These are phyloP conservation scores for Russula sp. DNA, from an alignment of 768 basidiomycete genomes.

Conservation along the genomic window DNA sequence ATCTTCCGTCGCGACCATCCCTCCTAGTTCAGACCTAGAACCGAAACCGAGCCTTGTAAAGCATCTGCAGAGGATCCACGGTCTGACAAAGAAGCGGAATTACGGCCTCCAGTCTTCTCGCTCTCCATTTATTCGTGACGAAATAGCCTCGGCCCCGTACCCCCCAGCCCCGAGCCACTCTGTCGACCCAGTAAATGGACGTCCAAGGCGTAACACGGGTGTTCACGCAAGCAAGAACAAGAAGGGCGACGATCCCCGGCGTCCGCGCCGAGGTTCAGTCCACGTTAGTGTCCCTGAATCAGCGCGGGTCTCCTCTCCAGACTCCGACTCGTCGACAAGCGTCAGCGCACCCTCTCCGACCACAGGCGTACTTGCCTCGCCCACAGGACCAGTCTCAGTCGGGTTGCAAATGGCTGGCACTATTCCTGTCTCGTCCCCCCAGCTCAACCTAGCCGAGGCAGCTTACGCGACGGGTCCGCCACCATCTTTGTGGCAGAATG, in stretches of 20 bases:
- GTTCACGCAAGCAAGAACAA: constrained; percentile 22
- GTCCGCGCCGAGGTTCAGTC: constrained; percentile 24
- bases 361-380: constrained; percentile 10
- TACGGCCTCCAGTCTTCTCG: constrained; percentile 28
- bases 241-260: constrained; percentile 21
- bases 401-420: constrained; percentile 8
- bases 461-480: constrained; percentile 7
- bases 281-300: constrained; percentile 20
- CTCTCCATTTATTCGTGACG: constrained; percentile 29
- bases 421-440: constrained; percentile 7
- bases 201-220: constrained; percentile 27
- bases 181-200: constrained; percentile 13
- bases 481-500: constrained; percentile 22
- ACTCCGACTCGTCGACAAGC: constrained; percentile 27
- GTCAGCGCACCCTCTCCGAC: constrained; percentile 27
- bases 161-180: neutral
- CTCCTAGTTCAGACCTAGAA: constrained; percentile 8
- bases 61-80: constrained; percentile 30
- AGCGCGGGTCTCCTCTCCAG: constrained; percentile 25
- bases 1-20: neutral
- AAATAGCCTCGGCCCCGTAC: neutral
- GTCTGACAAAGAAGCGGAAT: constrained; percentile 31
- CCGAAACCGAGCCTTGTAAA: constrained; percentile 28
- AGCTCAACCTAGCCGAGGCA: neutral
- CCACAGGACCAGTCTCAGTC: constrained; percentile 9